Percentiles rank a stretch among this genome's conserved stretches.
These are phyloP conservation scores for Leishmania amazonensis DNA, from an alignment of 208 protist species.

Conservation along the genomic window DNA sequence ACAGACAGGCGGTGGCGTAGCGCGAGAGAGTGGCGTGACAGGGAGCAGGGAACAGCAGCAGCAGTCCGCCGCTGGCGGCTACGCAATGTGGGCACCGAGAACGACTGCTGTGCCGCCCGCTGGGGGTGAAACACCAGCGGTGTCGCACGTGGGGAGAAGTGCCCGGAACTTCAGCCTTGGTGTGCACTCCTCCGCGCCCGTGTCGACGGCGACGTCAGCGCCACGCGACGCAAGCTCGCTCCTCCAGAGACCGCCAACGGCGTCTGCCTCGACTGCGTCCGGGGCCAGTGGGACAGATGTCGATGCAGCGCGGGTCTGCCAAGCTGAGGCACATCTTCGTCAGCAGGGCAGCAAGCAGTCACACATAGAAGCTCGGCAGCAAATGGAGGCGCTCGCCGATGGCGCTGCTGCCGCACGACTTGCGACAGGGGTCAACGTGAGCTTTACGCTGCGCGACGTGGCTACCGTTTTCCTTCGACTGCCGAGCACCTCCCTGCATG, in stretches of 20 bases:
- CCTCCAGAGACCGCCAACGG: neutral
- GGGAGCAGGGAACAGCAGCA: neutral
- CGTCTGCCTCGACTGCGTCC: neutral
- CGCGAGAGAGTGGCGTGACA: neutral
- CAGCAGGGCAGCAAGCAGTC: slow-evolving; percentile 4
- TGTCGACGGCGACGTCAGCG: neutral
- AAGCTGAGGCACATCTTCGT: slow-evolving; percentile 15
- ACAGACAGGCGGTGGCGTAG: too few relatives aligned
- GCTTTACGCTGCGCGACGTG: slow-evolving; percentile 70
- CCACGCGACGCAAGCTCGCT: neutral
- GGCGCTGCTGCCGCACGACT: slow-evolving; percentile 10
- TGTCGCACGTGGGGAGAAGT: neutral
- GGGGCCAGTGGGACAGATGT: neutral
- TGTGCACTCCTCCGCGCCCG: neutral
- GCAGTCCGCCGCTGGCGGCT: neutral
- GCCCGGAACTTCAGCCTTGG: slow-evolving; percentile 11
- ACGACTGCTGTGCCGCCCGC: neutral
- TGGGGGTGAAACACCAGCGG: neutral
- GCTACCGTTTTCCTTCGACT: slow-evolving; percentile 57
- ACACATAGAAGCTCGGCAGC: slow-evolving; percentile 10
- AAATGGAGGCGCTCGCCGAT: slow-evolving; percentile 31
- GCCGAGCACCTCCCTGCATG: slow-evolving; percentile 22
- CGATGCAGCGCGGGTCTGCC: neutral
- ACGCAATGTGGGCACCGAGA: neutral
- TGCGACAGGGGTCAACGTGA: slow-evolving; percentile 60